Conservation (phyloP, 306 rosid genomes). For the Benincasa hispida region DNA sequence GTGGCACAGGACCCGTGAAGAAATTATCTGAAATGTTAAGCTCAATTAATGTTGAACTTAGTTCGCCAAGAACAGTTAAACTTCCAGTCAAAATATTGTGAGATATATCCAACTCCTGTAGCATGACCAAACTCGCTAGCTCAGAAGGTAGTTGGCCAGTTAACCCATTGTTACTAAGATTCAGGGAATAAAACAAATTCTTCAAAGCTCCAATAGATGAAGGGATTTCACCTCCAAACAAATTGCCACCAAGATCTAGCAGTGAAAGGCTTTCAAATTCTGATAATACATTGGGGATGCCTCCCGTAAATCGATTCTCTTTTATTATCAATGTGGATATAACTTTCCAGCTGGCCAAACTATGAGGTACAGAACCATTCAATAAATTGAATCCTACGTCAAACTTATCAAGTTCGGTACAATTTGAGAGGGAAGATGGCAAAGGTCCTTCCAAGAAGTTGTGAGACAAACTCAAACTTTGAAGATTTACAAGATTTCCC, state of each 20-base stretch:
- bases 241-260: conserved; percentile 71
- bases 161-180: conserved; percentile 65
- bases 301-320: conserved; percentile 53
- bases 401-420: conserved; percentile 32
- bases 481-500: conserved; percentile 44
- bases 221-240: conserved; percentile 62
- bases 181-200: conserved; percentile 35
- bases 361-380: conserved; percentile 52
- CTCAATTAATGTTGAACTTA: conserved; percentile 24
- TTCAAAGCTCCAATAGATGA: conserved; percentile 41
- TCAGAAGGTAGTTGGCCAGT: conserved; percentile 51
- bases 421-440: conserved; percentile 48
- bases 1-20: conserved; percentile 52
- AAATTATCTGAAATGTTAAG: conserved; percentile 52
- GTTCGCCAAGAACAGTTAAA: conserved; percentile 26
- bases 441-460: conserved; percentile 58
- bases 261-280: conserved; percentile 30
- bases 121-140: conserved; percentile 21
- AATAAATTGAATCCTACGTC: conserved; percentile 62
- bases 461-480: conserved; percentile 36
- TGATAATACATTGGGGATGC: conserved; percentile 40
- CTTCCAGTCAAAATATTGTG: conserved; percentile 64
- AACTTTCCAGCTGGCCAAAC: conserved; percentile 41
- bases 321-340: conserved; percentile 36
- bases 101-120: conserved; percentile 49